Percentiles rank a stretch among this genome's conserved stretches.
Evolutionary conservation across 2,329 filamentous ascomycete species (phyloP).

Genomic region (Aureobasidium sp.): DNA sequence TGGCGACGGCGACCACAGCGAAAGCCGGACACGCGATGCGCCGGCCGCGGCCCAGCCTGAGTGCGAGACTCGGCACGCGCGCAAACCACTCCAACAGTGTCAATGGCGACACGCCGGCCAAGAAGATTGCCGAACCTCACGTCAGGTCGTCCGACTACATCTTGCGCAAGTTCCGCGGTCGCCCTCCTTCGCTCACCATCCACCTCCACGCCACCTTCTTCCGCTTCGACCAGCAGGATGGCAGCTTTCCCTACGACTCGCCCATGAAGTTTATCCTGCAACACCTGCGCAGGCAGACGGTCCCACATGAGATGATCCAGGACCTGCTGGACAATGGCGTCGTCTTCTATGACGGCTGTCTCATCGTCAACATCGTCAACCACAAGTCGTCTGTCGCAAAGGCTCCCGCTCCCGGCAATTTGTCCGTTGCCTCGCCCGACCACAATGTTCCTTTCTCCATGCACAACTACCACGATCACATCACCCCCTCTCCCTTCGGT

Average conservation of each 20-base stretch:
- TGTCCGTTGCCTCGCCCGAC: conserved; percentile 45
- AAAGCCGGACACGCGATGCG: conserved; percentile 37
- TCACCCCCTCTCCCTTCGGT: conserved; percentile 81
- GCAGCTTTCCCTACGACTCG: conserved; percentile 84
- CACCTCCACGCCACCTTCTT: conserved; percentile 83
- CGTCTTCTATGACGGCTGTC: conserved; percentile 83
- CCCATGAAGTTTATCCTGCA: conserved; percentile 79
- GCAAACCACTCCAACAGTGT: conserved; percentile 23
- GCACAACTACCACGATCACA: conserved; percentile 83
- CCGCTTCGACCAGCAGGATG: conserved; percentile 87
- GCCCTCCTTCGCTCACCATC: conserved; percentile 74
- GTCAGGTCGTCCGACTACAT: conserved; percentile 72
- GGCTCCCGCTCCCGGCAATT: conserved; percentile 37
- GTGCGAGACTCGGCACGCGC: conserved; percentile 12
- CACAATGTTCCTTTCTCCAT: conserved; percentile 71
- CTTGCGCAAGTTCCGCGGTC: conserved; percentile 67
- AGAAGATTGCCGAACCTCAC: conserved; percentile 27
- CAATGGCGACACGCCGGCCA: conserved; percentile 19
- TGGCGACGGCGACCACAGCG: conserved; percentile 30
- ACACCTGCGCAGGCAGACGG: conserved; percentile 65
- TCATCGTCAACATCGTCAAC: conserved; percentile 92
- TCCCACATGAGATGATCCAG: conserved; percentile 83
- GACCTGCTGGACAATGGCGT: conserved; percentile 67
- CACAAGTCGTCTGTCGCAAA: conserved; percentile 64
- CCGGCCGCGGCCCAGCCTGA: conserved; percentile 33